Evolutionary conservation across 441 rosid species (phyloP).

Genomic region (Pelargonium australe): DNA sequence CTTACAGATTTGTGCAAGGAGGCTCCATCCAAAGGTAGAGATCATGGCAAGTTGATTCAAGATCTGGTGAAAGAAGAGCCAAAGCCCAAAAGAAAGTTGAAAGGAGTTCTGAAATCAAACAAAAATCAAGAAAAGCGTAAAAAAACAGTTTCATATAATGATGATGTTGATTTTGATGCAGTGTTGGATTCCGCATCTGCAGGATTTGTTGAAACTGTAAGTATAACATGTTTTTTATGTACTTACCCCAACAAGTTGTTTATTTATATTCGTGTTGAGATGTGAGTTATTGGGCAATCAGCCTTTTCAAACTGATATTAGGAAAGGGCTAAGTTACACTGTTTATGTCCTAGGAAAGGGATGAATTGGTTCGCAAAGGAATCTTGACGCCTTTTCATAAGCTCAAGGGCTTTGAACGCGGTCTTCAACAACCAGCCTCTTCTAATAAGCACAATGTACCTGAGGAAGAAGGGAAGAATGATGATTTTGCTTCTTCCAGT

Average conservation of each 20-base stretch:
- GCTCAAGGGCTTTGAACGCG: constrained; percentile 87
- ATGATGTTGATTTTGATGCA: constrained; percentile 79
- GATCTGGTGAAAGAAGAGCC: constrained; percentile 59
- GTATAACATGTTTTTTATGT: constrained; percentile 20
- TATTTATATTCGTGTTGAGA: constrained; percentile 14
- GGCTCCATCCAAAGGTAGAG: constrained; percentile 27
- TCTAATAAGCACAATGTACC: constrained; percentile 31
- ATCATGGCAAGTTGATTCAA: constrained; percentile 35
- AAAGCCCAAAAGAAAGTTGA: constrained; percentile 45
- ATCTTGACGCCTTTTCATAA: constrained; percentile 89
- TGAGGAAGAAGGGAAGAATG: constrained; percentile 36
- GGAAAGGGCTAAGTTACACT: constrained; percentile 15
- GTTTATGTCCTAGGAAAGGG: constrained; percentile 77
- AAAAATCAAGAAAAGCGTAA: constrained; percentile 43
- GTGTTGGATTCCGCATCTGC: constrained; percentile 73
- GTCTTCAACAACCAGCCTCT: constrained; percentile 59
- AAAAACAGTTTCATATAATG: constrained; percentile 56
- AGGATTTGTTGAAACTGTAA: constrained; percentile 90
- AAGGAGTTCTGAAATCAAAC: constrained; percentile 35
- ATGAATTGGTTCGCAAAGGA: constrained; percentile 88
- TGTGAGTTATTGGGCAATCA: constrained; percentile 9
- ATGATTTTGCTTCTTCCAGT: constrained; percentile 42
- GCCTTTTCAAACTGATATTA: constrained; percentile 11
- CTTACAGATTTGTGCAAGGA: constrained; percentile 37
- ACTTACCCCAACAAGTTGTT: constrained; percentile 10